Conservation (phyloP, 2,329 filamentous ascomycete genomes). For the Nothophaeocryptopus gaeumannii region DNA sequence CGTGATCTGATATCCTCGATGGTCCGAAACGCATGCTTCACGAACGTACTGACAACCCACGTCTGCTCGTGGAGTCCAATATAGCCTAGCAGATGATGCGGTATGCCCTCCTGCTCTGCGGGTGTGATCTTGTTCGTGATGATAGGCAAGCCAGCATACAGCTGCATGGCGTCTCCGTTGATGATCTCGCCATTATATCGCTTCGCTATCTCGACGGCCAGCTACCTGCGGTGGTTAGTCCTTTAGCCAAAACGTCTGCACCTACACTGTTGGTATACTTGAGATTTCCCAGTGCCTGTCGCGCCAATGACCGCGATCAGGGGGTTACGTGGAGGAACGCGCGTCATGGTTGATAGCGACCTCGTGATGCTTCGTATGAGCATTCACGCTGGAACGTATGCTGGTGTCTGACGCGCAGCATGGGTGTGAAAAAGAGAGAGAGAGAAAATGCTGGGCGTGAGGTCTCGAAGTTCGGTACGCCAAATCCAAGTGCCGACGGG, state of each 20-base stretch:
- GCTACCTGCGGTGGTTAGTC: constrained; percentile 54
- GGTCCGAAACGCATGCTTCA: constrained; percentile 62
- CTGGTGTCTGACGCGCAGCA: neutral
- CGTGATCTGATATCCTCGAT: constrained; percentile 76
- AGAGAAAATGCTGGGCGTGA: constrained; percentile 8
- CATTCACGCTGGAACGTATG: constrained; percentile 8
- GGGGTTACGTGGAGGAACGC: constrained; percentile 43
- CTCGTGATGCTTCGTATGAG: constrained; percentile 5
- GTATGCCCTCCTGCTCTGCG: constrained; percentile 73
- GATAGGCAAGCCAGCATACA: constrained; percentile 86
- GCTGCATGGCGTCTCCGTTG: constrained; percentile 97
- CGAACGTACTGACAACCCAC: constrained; percentile 80
- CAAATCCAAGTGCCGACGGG: too few species aligned
- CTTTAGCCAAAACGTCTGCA: neutral
- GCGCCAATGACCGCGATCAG: constrained; percentile 81
- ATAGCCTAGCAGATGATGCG: constrained; percentile 82
- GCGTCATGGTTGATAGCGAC: constrained; percentile 23
- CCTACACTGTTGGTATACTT: constrained; percentile 53
- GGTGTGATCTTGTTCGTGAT: constrained; percentile 89
- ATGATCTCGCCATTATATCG: constrained; percentile 89
- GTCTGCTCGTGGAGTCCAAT: constrained; percentile 73
- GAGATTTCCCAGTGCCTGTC: constrained; percentile 90
- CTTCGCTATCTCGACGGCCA: constrained; percentile 82
- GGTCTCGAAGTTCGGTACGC: neutral
- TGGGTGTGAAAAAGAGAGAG: neutral